Evolutionary conservation across 2,329 filamentous ascomycete species (phyloP).

Genomic region (Colletotrichum eremochloae): DNA sequence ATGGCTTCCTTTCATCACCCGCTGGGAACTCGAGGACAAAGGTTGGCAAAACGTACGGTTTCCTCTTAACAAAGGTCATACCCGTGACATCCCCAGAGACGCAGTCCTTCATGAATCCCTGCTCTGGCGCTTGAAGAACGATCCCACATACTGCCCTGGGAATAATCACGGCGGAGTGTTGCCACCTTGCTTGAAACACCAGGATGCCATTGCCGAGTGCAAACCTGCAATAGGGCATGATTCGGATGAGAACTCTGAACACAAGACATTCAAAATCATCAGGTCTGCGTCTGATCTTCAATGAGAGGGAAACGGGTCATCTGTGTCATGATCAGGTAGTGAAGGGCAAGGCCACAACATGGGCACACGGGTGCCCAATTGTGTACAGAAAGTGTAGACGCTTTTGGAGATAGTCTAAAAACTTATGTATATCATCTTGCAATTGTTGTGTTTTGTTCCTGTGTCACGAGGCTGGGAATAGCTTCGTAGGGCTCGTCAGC

Average conservation of each 20-base stretch:
- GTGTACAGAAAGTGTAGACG: too few relatives aligned
- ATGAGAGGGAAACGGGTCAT: neutral
- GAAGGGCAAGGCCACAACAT: neutral
- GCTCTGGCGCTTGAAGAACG: constrained; percentile 50
- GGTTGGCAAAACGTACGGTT: constrained; percentile 53
- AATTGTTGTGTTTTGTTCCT: too few relatives aligned
- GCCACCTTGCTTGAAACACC: constrained; percentile 50
- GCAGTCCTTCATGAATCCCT: constrained; percentile 56
- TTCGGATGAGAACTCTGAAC: constrained; percentile 1
- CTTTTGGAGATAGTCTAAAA: too few relatives aligned
- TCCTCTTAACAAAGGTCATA: constrained; percentile 53
- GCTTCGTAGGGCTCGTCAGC: too few relatives aligned
- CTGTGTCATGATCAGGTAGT: neutral
- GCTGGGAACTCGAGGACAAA: constrained; percentile 55
- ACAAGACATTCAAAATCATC: constrained; percentile 16
- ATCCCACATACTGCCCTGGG: constrained; percentile 47
- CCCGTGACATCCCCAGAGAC: constrained; percentile 56
- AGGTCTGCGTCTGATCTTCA: constrained; percentile 18
- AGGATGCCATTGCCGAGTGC: constrained; percentile 10
- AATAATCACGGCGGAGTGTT: constrained; percentile 52
- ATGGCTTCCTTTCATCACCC: constrained; percentile 55
- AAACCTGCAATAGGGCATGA: neutral
- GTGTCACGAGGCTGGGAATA: too few relatives aligned
- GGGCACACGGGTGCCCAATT: neutral
- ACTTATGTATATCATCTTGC: too few relatives aligned